Evolutionary conservation across 2,329 filamentous ascomycete genomes (phyloP), one percentile per base, ranked within the genome.

Genomic region (Verticillium isaacii): DNA sequence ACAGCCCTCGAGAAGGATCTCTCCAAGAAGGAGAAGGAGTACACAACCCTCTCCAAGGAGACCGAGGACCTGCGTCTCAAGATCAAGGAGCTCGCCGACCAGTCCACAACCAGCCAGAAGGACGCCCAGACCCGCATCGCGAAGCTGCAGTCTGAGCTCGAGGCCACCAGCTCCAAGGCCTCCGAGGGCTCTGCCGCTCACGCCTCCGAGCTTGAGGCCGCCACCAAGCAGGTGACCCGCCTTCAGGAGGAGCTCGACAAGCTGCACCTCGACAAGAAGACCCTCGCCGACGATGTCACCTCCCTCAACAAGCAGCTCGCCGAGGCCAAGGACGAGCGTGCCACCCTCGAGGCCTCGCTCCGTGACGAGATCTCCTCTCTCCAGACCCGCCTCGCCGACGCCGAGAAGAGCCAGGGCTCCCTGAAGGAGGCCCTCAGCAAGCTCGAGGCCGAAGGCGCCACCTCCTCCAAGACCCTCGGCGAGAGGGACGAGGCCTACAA

Each of bases 21-120:
- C 54, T 66, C 69, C 63, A 73, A 73, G 70, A 75, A 75, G 68
- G 74, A 75, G 68, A 75, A 74, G 69, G 72, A 75, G 63, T 69
- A 71, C 68, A 72, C 64, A 41, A 63, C 66, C 57, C 61, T 72
- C 57, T 69, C 71, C 59, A 69, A 75, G 32, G 76, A 79, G 65
- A 73, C 71, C 50, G 74, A 77, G 7, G 68, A 72, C 23, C 66
- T 79, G 56, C 74, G 74, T 41, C 69, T 75, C 64, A 78, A 75
- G 72, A 71, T 79, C 62, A 68, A 72, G 62, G 70, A 73, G 56
- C 70, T 77, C 55, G 71, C 72, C 61, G 66, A 69, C 32, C 67
- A 74, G 61, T 65, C 70, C 32, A 68, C 71, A 36, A 62, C 67
- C 5, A 65, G 72, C 17, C 68, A 73, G 59, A 67, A 72, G 41